A percentile compares a stretch with the other conserved stretches of the same genome.
Conservation (phyloP, 371 early-diverging fungal species). For the Mucor irregularis region DNA sequence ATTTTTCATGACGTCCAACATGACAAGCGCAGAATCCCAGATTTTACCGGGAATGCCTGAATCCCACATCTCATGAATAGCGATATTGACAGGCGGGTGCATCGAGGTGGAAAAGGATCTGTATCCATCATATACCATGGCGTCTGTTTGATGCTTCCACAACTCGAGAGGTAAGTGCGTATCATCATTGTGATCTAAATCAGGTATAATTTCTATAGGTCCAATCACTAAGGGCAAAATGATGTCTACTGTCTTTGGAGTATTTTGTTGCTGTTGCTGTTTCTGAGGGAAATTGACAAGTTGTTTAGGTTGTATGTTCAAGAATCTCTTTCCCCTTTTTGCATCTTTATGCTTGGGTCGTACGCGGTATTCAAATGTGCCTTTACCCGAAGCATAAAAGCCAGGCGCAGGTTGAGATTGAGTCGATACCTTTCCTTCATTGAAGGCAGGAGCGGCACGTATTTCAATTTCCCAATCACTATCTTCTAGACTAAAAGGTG, state of each 20-base stretch:
- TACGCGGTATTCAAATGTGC: constrained; percentile 49
- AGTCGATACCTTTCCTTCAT: constrained; percentile 2
- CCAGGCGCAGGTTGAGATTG: constrained; percentile 28
- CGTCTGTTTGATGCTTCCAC: constrained; percentile 29
- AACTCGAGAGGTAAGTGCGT: constrained; percentile 23
- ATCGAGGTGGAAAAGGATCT: constrained; percentile 27
- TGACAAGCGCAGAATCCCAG: constrained; percentile 66
- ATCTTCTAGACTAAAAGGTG: constrained; percentile 12
- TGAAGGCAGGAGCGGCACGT: constrained; percentile 11
- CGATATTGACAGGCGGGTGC: constrained; percentile 20
- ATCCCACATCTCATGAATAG: constrained; percentile 60
- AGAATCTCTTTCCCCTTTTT: constrained; percentile 11
- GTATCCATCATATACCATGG: constrained; percentile 38
- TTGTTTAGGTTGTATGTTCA: constrained; percentile 11
- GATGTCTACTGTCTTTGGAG: neutral
- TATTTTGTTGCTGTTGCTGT: neutral
- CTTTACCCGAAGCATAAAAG: constrained; percentile 43
- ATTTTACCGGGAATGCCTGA: constrained; percentile 62
- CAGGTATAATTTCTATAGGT: constrained; percentile 29
- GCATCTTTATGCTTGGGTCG: constrained; percentile 7
- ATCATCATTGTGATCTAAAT: neutral
- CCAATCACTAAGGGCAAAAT: constrained; percentile 51
- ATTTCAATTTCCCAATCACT: constrained; percentile 12
- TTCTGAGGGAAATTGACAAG: constrained; percentile 18
- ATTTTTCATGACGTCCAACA: constrained; percentile 45